A percentile compares a stretch with the other conserved stretches of the same genome.
These are phyloP conservation scores for Persicaria maculosa DNA, from an alignment of 148 eudicot species.

Conservation along the genomic window DNA sequence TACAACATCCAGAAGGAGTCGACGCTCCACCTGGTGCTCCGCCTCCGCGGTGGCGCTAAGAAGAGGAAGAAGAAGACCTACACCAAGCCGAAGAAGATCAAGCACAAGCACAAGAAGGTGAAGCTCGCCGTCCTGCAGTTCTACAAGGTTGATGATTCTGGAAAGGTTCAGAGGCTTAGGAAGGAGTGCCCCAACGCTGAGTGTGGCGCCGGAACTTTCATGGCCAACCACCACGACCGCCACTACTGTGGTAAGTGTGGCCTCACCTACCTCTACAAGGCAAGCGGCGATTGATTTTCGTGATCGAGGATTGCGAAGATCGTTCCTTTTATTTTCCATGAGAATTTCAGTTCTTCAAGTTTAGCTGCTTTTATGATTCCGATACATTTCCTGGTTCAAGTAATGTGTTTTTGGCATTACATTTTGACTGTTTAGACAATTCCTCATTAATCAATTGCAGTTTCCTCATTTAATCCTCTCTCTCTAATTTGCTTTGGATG, in stretches of 20 bases:
- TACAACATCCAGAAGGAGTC: conserved; percentile 18
- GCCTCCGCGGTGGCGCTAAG: conserved; percentile 14
- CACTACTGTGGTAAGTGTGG: conserved; percentile 17
- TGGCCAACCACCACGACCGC: conserved; percentile 14
- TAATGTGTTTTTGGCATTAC: neutral
- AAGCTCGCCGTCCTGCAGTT: conserved; percentile 13
- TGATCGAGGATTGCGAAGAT: neutral
- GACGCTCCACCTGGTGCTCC: conserved; percentile 13
- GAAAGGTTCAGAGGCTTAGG: conserved; percentile 16
- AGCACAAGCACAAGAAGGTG: conserved; percentile 15
- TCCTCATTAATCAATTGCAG: neutral
- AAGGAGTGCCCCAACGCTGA: conserved; percentile 15
- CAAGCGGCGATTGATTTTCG: conserved; percentile 2
- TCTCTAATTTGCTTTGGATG: neutral
- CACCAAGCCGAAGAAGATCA: conserved; percentile 17
- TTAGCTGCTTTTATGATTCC: neutral
- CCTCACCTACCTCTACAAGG: conserved; percentile 14
- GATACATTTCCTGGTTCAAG: neutral
- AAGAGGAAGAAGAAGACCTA: conserved; percentile 17
- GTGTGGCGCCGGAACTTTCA: conserved; percentile 15
- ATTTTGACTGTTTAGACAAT: conserved; percentile 1
- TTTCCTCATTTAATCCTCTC: neutral
- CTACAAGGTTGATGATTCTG: conserved; percentile 15
- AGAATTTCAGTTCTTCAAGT: neutral
- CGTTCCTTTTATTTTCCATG: neutral